Base-by-base conservation (phyloP, 225 moss, liverwort and hornwort genomes). In the Takakia lepidozioides region DNA sequence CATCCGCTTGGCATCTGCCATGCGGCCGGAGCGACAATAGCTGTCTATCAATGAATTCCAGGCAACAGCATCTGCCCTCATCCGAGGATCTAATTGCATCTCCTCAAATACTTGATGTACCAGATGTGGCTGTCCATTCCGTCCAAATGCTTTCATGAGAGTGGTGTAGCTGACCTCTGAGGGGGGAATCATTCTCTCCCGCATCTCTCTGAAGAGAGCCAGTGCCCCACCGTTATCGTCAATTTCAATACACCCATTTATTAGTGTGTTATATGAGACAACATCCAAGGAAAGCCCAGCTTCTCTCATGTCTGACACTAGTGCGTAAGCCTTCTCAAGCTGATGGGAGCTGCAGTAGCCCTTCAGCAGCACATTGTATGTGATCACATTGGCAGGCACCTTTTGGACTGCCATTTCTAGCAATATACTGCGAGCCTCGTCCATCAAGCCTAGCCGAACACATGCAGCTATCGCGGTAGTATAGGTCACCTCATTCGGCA, bases 41-140 rank as follows among this genome's bases (percentile, higher is more conserved):
- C 82, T 81, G 55, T 98, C 95, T 16, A 98, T 87, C 27, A 90
- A 64, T 3, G 87, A 87, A 39, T 98, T 98, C 95, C 95, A 98
- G 3, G 87, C 91, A 35, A 87, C 67, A 24, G 77, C 82, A 53
- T 91, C 95, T 8, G 90, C 73, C 60, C 71, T 68, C 82, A 98
- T 83, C n/a, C 66, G 65, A 0, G 77, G 63, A 41, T 87, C 78
- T 3, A 46, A 49, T 34, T 56, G 68, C 95, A 98, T 87, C 71
- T 98, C 95, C 48, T 90, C 77, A 41, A 98, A 98, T 4, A 91
- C 87, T 38, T 85, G 68, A 3, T 75, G 77, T 18, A 81, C 91
- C 63, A 91, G 65, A 36, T 75, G 78, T 3, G 85, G 85, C 58
- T 98, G 87, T 13, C 80, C 77, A 20, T 85, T 98, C 13, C 75